A percentile compares a stretch with the other conserved stretches of the same genome.
Evolutionary conservation across 140 eudicot species (phyloP).

Genomic region (Erigeron philadelphicus): DNA sequence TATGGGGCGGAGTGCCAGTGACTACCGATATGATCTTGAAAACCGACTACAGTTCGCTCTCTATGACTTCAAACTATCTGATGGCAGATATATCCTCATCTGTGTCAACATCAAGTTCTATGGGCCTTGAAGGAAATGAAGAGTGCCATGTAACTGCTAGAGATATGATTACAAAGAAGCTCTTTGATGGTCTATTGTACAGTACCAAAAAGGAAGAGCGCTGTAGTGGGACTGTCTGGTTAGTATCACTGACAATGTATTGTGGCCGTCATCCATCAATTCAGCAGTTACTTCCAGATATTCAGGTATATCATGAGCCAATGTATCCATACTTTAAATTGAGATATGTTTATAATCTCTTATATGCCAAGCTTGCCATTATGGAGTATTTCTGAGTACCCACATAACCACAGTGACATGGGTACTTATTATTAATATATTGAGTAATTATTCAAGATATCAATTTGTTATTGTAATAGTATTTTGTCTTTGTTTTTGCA

Average conservation of each 20-base stretch:
- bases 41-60: constrained; percentile 80
- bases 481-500: background rate
- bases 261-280: constrained; percentile 77
- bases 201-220: constrained; percentile 93
- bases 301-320: constrained; percentile 57
- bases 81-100: constrained; percentile 72
- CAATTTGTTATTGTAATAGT: background rate
- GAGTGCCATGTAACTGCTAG: constrained; percentile 54
- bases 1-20: constrained; percentile 99
- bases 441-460: too few species aligned
- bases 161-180: constrained; percentile 73
- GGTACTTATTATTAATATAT: background rate
- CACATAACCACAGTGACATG: background rate
- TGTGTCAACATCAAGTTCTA: constrained; percentile 30
- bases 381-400: background rate
- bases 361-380: background rate
- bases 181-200: constrained; percentile 74
- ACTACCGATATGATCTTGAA: constrained; percentile 68
- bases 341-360: background rate
- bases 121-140: constrained; percentile 41
- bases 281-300: constrained; percentile 86
- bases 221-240: constrained; percentile 95
- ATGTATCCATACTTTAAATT: background rate
- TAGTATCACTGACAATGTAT: constrained; percentile 80
- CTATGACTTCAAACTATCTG: constrained; percentile 74